Evolutionary conservation across 371 early-diverging fungal genomes (phyloP).

Genomic region (Polyrhizophydium stewartii): DNA sequence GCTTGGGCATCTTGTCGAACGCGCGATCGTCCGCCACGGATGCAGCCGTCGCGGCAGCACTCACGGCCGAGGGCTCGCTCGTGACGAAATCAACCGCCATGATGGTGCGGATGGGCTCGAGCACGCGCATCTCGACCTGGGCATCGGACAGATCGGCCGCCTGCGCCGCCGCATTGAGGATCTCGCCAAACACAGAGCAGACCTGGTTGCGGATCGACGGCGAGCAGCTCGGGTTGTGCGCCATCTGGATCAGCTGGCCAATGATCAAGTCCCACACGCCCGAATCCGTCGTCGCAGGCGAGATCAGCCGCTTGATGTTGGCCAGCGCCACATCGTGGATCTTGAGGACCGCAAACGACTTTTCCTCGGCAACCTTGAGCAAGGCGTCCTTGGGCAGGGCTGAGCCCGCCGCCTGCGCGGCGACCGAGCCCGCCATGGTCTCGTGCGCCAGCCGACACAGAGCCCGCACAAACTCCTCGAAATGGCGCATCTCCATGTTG

Average conservation of each 20-base stretch:
- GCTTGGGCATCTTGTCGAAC: background rate
- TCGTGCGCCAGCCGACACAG: slow-evolving; percentile 65
- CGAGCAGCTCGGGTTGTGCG: slow-evolving; percentile 55
- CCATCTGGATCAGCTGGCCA: slow-evolving; percentile 72
- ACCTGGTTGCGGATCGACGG: slow-evolving; percentile 70
- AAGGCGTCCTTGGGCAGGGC: slow-evolving; percentile 10
- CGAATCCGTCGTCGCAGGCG: slow-evolving; percentile 29
- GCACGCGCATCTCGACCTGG: slow-evolving; percentile 52
- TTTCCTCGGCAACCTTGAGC: slow-evolving; percentile 50
- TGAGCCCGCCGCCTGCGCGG: background rate
- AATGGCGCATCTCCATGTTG: slow-evolving; percentile 56
- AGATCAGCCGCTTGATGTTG: slow-evolving; percentile 67
- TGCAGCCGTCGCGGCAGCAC: background rate
- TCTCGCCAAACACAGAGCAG: slow-evolving; percentile 76
- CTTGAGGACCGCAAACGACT: slow-evolving; percentile 81
- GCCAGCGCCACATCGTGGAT: slow-evolving; percentile 66
- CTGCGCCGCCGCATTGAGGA: slow-evolving; percentile 70
- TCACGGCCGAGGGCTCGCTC: slow-evolving; percentile 3
- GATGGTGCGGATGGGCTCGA: slow-evolving; percentile 33
- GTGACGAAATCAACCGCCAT: slow-evolving; percentile 8
- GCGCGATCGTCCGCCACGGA: slow-evolving; percentile 6
- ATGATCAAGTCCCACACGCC: slow-evolving; percentile 70
- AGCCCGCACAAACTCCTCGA: slow-evolving; percentile 64
- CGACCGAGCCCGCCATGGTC: slow-evolving; percentile 13
- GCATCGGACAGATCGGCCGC: slow-evolving; percentile 50